These are phyloP conservation scores for Tolypocladium sp. DNA, from an alignment of 2,329 filamentous ascomycete genomes.

Conservation along the genomic window DNA sequence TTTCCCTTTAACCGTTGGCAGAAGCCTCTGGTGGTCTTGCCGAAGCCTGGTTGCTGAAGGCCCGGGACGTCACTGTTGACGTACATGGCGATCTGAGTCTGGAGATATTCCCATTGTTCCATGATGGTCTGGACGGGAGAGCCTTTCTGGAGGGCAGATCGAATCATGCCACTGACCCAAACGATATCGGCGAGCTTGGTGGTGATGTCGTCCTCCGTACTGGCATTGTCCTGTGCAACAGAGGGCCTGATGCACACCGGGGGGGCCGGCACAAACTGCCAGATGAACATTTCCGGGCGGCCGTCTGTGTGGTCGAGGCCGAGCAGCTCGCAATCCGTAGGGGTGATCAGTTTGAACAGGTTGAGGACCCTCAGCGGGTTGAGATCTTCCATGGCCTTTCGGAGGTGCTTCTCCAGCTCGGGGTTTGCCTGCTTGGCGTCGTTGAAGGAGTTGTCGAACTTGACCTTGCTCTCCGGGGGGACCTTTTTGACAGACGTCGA, in stretches of 20 bases:
- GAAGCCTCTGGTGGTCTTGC: constrained; percentile 85
- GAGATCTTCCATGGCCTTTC: constrained; percentile 88
- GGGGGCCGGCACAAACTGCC: constrained; percentile 91
- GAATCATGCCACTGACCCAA: constrained; percentile 80
- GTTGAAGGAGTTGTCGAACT: constrained; percentile 78
- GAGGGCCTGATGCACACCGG: constrained; percentile 92
- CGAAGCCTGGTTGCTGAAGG: constrained; percentile 77
- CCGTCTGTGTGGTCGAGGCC: constrained; percentile 81
- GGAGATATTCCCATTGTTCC: constrained; percentile 97
- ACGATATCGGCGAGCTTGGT: constrained; percentile 96
- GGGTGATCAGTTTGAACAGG: constrained; percentile 79
- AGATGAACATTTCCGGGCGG: constrained; percentile 92
- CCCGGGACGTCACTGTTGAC: constrained; percentile 95
- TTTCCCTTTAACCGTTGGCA: constrained; percentile 95
- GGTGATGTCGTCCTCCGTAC: constrained; percentile 93
- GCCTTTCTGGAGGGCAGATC: constrained; percentile 72
- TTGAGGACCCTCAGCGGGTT: constrained; percentile 84
- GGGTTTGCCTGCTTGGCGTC: constrained; percentile 68
- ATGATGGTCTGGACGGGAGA: constrained; percentile 83
- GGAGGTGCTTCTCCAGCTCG: constrained; percentile 83
- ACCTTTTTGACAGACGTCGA: constrained; percentile 82
- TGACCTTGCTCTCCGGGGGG: constrained; percentile 69
- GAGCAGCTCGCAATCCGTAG: constrained; percentile 81
- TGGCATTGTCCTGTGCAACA: constrained; percentile 85
- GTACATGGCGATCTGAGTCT: constrained; percentile 93